These are phyloP conservation scores for Phialophora chinensis DNA, from an alignment of 2,329 filamentous ascomycete species.

Conservation along the genomic window DNA sequence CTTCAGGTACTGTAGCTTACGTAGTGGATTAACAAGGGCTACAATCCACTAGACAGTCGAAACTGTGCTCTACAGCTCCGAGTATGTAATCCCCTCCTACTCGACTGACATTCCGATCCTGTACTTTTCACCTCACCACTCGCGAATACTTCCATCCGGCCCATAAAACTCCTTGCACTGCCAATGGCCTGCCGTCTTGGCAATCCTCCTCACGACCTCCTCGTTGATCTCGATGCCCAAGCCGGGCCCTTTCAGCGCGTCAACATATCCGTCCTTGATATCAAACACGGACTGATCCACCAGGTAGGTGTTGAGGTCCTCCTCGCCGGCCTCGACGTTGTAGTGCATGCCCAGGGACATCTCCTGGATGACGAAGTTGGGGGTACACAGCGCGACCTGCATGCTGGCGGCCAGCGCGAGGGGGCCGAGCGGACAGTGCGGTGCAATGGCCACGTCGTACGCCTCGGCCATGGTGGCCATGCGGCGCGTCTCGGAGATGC, in stretches of 20 bases:
- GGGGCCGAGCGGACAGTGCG: constrained; percentile 73
- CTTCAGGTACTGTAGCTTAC: too few relatives aligned
- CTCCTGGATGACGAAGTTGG: constrained; percentile 74
- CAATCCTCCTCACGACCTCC: constrained; percentile 66
- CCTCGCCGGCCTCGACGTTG: constrained; percentile 65
- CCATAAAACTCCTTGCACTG: constrained; percentile 70
- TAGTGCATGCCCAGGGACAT: constrained; percentile 83
- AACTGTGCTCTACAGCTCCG: too few relatives aligned
- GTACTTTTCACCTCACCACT: constrained; percentile 61
- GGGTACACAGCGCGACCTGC: constrained; percentile 64
- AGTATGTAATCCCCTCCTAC: not conserved
- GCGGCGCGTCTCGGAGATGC: constrained; percentile 70
- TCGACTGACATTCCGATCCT: not conserved
- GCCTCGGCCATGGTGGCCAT: constrained; percentile 73
- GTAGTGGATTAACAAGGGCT: too few relatives aligned
- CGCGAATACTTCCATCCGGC: constrained; percentile 68
- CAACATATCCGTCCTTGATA: constrained; percentile 70
- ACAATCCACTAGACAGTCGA: too few relatives aligned
- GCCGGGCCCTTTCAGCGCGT: constrained; percentile 63
- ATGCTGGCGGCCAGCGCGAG: constrained; percentile 72
- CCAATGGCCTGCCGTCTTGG: constrained; percentile 68
- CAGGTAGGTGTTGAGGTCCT: constrained; percentile 71
- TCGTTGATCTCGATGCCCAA: constrained; percentile 76
- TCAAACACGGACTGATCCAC: constrained; percentile 69
- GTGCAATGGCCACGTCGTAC: constrained; percentile 73